Evolutionary conservation across 805 yeast species (phyloP).

Genomic region (Spathaspora boniae): DNA sequence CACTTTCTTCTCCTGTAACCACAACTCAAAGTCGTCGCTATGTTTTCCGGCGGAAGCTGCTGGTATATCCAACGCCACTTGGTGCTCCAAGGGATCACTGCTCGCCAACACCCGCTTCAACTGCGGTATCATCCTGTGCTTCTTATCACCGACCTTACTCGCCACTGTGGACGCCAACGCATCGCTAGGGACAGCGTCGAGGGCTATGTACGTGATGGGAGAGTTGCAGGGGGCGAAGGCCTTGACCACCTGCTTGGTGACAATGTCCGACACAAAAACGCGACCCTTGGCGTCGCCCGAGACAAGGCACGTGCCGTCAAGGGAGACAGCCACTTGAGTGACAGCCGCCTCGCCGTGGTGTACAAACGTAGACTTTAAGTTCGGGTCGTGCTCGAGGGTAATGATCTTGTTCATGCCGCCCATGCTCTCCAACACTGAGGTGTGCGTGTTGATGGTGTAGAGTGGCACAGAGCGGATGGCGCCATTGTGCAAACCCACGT

Average conservation of each 20-base stretch:
- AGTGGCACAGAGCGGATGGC: constrained; percentile 53
- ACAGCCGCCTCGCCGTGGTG: constrained; percentile 43
- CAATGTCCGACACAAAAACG: constrained; percentile 63
- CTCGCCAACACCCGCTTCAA: constrained; percentile 59
- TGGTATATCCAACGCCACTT: constrained; percentile 36
- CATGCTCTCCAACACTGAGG: constrained; percentile 50
- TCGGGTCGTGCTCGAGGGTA: constrained; percentile 50
- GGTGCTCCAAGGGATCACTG: constrained; percentile 36
- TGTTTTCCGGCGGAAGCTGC: constrained; percentile 3
- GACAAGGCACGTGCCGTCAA: constrained; percentile 71
- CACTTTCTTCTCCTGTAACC: constrained; percentile 44
- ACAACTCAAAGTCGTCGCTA: constrained; percentile 40
- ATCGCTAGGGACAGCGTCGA: constrained; percentile 18
- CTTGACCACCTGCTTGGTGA: constrained; percentile 63
- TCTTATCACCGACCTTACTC: constrained; percentile 25
- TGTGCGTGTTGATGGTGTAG: constrained; percentile 33
- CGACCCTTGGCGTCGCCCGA: constrained; percentile 77
- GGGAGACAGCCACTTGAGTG: constrained; percentile 54
- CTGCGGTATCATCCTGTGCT: constrained; percentile 51
- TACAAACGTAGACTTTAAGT: constrained; percentile 48
- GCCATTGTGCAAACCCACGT: constrained; percentile 68
- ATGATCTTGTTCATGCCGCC: constrained; percentile 55
- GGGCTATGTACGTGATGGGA: constrained; percentile 29
- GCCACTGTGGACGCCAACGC: constrained; percentile 2
- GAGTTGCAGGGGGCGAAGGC: constrained; percentile 44